These are phyloP conservation scores for Linnemannia schmuckeri DNA, from an alignment of 192 early-diverging fungal genomes.

Conservation along the genomic window DNA sequence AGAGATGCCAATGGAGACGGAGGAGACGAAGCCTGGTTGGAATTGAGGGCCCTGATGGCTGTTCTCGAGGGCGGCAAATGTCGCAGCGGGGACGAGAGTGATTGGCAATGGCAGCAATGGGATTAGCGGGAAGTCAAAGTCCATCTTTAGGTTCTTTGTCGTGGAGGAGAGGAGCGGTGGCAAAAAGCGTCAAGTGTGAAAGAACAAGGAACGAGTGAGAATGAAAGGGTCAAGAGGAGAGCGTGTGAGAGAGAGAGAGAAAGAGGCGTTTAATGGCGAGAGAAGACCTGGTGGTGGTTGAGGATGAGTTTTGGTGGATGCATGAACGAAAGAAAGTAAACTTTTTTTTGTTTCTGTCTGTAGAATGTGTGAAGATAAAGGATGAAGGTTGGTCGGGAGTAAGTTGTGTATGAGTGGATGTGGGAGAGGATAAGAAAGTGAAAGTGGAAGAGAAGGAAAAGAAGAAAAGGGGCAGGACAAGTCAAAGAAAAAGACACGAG, in stretches of 20 bases:
- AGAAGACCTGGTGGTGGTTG: constrained; percentile 24
- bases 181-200: background rate
- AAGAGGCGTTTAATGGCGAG: constrained; percentile 8
- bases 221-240: no score
- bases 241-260: background rate
- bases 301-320: constrained; percentile 13
- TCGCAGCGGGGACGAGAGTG: constrained; percentile 47
- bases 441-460: background rate
- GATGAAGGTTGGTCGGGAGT: background rate
- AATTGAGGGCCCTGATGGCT: constrained; percentile 19
- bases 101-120: constrained; percentile 45
- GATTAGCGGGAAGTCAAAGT: constrained; percentile 54
- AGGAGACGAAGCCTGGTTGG: constrained; percentile 37
- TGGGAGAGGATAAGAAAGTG: background rate
- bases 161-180: background rate
- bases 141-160: constrained; percentile 14
- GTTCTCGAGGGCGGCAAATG: constrained; percentile 45
- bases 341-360: background rate
- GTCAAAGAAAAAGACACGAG: background rate
- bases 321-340: constrained; percentile 4
- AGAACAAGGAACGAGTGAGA: background rate
- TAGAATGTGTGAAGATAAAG: background rate
- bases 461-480: background rate
- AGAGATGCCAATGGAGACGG: constrained; percentile 15
- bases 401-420: background rate